Evolutionary conservation across 2,329 filamentous ascomycete species (phyloP).

Genomic region (Aphanocladium album): DNA sequence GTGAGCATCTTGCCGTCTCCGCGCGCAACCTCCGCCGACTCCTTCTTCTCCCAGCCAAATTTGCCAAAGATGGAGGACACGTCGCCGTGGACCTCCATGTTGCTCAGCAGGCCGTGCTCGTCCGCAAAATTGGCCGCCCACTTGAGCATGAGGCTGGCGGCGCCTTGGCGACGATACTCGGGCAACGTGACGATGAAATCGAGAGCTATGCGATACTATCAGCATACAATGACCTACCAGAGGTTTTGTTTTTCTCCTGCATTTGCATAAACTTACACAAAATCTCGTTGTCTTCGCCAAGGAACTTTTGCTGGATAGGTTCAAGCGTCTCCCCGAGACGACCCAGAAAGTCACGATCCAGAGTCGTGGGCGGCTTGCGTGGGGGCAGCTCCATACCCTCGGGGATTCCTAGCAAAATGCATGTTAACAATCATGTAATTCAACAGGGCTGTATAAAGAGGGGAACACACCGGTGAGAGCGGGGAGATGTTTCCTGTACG

Average conservation of each 20-base stretch:
- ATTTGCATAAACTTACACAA: neutral
- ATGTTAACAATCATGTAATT: neutral
- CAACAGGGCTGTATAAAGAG: no score
- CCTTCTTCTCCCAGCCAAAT: neutral
- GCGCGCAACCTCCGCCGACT: neutral
- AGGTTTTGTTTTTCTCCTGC: neutral
- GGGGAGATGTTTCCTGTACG: neutral
- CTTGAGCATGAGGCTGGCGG: slow-evolving; percentile 3
- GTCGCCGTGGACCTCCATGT: neutral
- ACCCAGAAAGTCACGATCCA: neutral
- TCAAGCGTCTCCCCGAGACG: neutral
- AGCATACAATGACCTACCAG: no score
- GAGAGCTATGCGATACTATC: neutral
- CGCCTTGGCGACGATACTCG: neutral
- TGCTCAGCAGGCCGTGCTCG: neutral
- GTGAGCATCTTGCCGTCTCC: neutral
- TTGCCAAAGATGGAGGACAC: neutral
- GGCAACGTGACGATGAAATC: slow-evolving; percentile 2
- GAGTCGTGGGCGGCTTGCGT: slow-evolving; percentile 1
- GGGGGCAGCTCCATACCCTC: slow-evolving; percentile 1
- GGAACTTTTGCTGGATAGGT: neutral
- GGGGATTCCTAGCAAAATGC: neutral
- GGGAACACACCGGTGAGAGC: neutral
- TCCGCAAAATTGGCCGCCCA: slow-evolving; percentile 7
- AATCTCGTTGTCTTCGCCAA: neutral